Conservation (phyloP, 176 grass and related monocot species). For the Raddia guianensis region DNA sequence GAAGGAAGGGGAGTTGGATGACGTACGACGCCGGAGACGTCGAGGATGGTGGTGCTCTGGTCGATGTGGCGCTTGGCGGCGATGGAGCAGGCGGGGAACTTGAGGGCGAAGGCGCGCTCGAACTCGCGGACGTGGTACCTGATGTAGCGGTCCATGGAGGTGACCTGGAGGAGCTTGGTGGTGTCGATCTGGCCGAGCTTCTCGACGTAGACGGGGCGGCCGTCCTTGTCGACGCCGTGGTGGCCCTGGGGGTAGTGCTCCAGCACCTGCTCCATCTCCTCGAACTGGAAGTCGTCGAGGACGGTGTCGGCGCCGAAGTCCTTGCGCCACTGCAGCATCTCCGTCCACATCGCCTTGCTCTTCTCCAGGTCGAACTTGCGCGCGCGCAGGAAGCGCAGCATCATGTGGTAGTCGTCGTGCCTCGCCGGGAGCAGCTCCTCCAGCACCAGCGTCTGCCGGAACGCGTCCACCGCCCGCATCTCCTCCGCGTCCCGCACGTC, state of each 20-base stretch:
- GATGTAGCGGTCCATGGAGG: conserved; percentile 82
- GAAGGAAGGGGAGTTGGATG: no score
- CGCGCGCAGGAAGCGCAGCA: conserved; percentile 84
- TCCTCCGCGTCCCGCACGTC: conserved; percentile 91
- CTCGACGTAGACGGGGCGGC: conserved; percentile 89
- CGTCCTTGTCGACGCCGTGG: conserved; percentile 91
- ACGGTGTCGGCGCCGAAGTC: conserved; percentile 81
- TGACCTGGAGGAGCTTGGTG: conserved; percentile 87
- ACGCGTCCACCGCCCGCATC: conserved; percentile 86
- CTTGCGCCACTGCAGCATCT: conserved; percentile 89
- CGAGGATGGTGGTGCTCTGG: conserved; percentile 98
- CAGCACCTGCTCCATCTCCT: conserved; percentile 85
- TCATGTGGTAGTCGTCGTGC: conserved; percentile 99
- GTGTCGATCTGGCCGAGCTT: conserved; percentile 84
- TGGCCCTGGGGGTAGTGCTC: conserved; percentile 97
- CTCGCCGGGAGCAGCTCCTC: conserved; percentile 92
- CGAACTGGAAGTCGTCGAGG: conserved; percentile 83
- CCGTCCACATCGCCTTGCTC: conserved; percentile 89
- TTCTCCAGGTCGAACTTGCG: conserved; percentile 95
- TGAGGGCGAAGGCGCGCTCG: conserved; percentile 84
- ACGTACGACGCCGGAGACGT: conserved; percentile 87
- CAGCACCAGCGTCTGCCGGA: conserved; percentile 86
- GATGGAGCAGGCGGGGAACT: conserved; percentile 95
- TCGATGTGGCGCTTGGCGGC: conserved; percentile 79
- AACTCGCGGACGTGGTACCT: conserved; percentile 96